Evolutionary conservation across 176 grass and related monocot species (phyloP).

Genomic region (Calamus simplicifolius): DNA sequence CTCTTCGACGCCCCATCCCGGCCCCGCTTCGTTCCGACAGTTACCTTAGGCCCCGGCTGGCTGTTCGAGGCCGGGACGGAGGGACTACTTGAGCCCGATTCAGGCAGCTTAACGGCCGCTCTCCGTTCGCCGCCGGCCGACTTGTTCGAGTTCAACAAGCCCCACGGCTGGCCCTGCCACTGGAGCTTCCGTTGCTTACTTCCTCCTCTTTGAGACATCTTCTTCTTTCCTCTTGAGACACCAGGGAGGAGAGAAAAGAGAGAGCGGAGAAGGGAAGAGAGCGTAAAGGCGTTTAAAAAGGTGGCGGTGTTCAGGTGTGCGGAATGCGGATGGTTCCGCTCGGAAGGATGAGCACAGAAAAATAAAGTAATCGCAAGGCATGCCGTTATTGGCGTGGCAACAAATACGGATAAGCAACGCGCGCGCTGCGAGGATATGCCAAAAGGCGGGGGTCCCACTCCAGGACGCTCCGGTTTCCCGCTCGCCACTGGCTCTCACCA

Average conservation of each 20-base stretch:
- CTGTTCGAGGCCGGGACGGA: background rate
- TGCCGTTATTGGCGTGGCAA: background rate
- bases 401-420: too few relatives aligned
- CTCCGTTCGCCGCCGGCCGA: background rate
- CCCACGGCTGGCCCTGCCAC: background rate
- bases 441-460: too few relatives aligned
- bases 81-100: constrained; percentile 4
- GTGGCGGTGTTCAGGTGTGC: background rate
- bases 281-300: background rate
- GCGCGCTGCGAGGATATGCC: too few relatives aligned
- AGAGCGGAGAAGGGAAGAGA: background rate
- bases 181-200: too few relatives aligned
- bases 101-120: background rate
- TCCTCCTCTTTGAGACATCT: background rate
- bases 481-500: too few relatives aligned
- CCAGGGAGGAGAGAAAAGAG: background rate
- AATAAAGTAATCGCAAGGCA: background rate
- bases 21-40: background rate
- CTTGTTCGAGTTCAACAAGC: background rate
- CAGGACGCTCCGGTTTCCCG: too few relatives aligned
- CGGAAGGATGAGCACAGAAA: background rate
- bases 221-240: background rate
- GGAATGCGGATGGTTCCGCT: too few relatives aligned
- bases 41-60: background rate
- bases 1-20: background rate